These are phyloP conservation scores for Rossbeevera mucosa DNA, from an alignment of 768 basidiomycete genomes.

Conservation along the genomic window DNA sequence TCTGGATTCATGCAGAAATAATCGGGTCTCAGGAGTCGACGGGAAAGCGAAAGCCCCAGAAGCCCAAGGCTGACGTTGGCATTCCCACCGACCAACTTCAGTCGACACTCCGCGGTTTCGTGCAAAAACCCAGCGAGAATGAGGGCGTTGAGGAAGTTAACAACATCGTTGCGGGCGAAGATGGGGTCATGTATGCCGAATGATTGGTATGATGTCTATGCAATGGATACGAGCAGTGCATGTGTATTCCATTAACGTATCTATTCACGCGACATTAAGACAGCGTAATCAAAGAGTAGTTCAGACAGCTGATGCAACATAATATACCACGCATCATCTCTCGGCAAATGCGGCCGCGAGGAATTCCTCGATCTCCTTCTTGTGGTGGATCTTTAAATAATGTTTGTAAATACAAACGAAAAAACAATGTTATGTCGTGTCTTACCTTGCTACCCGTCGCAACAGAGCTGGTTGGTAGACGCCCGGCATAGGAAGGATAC, in stretches of 20 bases:
- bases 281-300: neutral
- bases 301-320: neutral
- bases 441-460: conserved; percentile 87
- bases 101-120: conserved; percentile 49
- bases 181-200: conserved; percentile 52
- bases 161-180: conserved; percentile 52
- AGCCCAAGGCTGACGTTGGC: conserved; percentile 22
- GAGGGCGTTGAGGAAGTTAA: conserved; percentile 19
- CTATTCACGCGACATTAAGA: conserved; percentile 3
- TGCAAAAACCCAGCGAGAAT: conserved; percentile 28
- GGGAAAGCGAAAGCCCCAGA: conserved; percentile 40
- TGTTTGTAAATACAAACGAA: neutral
- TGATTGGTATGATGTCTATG: no score
- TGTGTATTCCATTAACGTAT: conserved; percentile 2
- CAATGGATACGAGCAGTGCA: neutral
- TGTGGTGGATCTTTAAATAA: conserved; percentile 60
- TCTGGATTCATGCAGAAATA: conserved; percentile 41
- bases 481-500: conserved; percentile 88
- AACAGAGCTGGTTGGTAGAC: conserved; percentile 87
- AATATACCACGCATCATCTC: conserved; percentile 3
- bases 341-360: conserved; percentile 54
- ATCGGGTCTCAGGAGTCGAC: conserved; percentile 51
- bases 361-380: conserved; percentile 85
- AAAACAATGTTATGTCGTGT: conserved; percentile 6
- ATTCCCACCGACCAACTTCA: conserved; percentile 15